phyloP scores from a whole-genome alignment of 2,329 filamentous ascomycete species.

The Aulographum hederae region DNA sequence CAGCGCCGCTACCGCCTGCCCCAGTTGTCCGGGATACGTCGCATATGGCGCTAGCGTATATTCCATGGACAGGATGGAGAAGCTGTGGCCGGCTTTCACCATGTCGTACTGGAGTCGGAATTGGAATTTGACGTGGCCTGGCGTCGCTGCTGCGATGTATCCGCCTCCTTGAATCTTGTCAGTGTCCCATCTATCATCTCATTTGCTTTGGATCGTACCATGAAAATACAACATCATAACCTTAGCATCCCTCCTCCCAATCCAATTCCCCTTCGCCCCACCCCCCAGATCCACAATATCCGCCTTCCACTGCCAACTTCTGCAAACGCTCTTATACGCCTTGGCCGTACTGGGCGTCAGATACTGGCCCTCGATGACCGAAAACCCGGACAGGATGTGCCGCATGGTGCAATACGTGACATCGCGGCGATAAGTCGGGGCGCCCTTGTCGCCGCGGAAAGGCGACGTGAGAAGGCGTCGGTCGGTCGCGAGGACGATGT shows the following conservation, averaged over 20 bases:
- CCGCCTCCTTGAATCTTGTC: conserved; percentile 29
- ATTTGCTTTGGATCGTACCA: no score
- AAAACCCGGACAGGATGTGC: conserved; percentile 12
- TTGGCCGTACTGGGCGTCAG: conserved; percentile 13
- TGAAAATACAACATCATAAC: conserved; percentile 29
- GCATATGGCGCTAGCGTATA: conserved; percentile 36
- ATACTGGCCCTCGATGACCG: conserved; percentile 16
- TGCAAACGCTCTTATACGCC: conserved; percentile 17
- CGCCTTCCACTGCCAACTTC: conserved; percentile 17
- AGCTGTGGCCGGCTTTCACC: conserved; percentile 21
- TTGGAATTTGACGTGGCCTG: conserved; percentile 31
- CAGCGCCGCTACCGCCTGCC: background rate
- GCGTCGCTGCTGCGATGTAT: conserved; percentile 29
- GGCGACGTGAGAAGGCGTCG: no score
- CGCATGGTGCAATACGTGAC: conserved; percentile 14
- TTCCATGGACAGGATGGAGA: conserved; percentile 34
- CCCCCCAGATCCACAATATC: conserved; percentile 19
- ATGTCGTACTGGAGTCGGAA: conserved; percentile 21
- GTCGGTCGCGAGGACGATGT: no score
- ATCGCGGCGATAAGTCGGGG: no score
- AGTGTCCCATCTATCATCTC: no score
- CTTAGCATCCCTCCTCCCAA: conserved; percentile 20
- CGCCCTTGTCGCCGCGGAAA: no score
- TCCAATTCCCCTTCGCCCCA: conserved; percentile 27
- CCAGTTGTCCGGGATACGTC: conserved; percentile 29